phyloP scores from a whole-genome alignment of 805 yeast species.

The Cyberlindnera xylosilytica region DNA sequence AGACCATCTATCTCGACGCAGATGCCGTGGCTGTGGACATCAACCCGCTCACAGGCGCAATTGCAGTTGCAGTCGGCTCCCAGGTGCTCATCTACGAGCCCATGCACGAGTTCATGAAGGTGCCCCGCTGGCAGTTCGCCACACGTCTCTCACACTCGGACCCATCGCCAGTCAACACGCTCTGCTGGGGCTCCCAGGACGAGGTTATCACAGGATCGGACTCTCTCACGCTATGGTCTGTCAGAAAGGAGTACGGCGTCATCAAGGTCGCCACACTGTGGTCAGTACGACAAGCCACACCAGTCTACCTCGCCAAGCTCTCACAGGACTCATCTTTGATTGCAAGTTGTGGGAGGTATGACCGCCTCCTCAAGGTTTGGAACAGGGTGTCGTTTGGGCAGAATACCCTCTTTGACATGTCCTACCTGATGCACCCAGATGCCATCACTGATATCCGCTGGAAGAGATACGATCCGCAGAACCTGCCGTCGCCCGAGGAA shows the following conservation, averaged over 20 bases:
- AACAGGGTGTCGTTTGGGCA: slow-evolving; percentile 60
- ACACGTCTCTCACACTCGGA: slow-evolving; percentile 30
- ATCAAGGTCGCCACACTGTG: slow-evolving; percentile 32
- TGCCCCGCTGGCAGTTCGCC: slow-evolving; percentile 44
- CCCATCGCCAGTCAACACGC: slow-evolving; percentile 36
- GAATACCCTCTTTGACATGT: slow-evolving; percentile 65
- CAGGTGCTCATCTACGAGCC: slow-evolving; percentile 55
- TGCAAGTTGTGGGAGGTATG: slow-evolving; percentile 61
- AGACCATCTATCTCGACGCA: slow-evolving; percentile 67
- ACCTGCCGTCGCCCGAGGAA: slow-evolving; percentile 27
- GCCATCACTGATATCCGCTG: slow-evolving; percentile 57
- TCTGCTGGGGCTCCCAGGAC: slow-evolving; percentile 52
- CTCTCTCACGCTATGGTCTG: slow-evolving; percentile 51
- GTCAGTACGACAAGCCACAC: slow-evolving; percentile 52
- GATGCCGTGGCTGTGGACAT: slow-evolving; percentile 70
- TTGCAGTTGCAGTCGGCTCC: slow-evolving; percentile 50
- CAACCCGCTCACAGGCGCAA: slow-evolving; percentile 54
- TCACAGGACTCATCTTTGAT: slow-evolving; percentile 69
- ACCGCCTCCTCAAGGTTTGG: slow-evolving; percentile 75
- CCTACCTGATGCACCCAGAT: slow-evolving; percentile 63
- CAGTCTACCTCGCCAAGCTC: slow-evolving; percentile 53
- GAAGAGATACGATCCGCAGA: slow-evolving; percentile 39
- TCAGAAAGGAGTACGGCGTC: slow-evolving; percentile 42
- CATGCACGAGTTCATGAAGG: slow-evolving; percentile 40
- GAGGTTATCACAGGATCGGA: slow-evolving; percentile 65